Base-by-base conservation (phyloP, 345 rosid species). In the Lepidium didymum region DNA sequence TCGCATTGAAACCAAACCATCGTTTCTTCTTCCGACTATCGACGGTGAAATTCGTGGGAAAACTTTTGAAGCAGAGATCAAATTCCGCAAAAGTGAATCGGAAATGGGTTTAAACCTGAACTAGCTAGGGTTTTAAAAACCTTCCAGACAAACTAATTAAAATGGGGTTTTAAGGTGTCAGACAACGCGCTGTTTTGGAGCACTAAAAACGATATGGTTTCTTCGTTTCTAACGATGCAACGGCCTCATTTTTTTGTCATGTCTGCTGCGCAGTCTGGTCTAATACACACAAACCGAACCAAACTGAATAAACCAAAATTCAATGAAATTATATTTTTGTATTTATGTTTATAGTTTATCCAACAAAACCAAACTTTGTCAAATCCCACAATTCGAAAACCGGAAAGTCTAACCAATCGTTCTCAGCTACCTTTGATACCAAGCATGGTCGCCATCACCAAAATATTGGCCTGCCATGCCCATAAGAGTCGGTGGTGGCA, bases 1-100 rank as follows among this genome's bases (percentile, higher is more conserved):
- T 93, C 97, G 70, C 98, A 93, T 82, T 90, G 98, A 76, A 93
- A 90, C 98, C 98, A 93, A 72, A 93, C 97, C 97, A 93, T 93
- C 42, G 46, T 64, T 61, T 59, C 46, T n/a, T 59, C 40, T 69
- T 69, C 13, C 45, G 75, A 34, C 14, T 14, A 35, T 66, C 53
- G 33, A n/a, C 8, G 0, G 8, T 43, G 40, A 55, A 35, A 27
- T 27, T 15, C 27, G 5, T 10, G 19, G 31, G 19, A 11, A 25
- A 9, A 10, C 31, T 4, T 16, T 65, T 27, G 2, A 10, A 45
- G 54, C 5, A 62, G 44, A 62, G 21, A 62, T 60, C 43, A 18
- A 54, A 53, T 53, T 53, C 35, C 29, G 12, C 16, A 18, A 51
- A 27, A 11, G 8, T 6, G 41, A 47, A 67, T 59, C 52, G 59